Evolutionary conservation across 768 basidiomycete species (phyloP), one percentile per base, ranked within the genome.

Genomic region (Lentinula lateritia): DNA sequence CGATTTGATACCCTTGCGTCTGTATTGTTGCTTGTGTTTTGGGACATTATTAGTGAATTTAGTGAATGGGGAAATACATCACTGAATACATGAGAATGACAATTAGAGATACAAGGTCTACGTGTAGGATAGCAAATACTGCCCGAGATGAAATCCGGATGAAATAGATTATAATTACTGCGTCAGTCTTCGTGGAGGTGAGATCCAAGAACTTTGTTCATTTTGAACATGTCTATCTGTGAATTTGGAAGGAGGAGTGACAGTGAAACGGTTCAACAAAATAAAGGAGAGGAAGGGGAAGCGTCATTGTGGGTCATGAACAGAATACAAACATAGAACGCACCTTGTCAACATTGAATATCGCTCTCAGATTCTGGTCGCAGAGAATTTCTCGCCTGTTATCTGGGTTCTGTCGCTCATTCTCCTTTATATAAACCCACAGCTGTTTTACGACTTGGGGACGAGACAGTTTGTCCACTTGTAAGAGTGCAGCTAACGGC

Each of bases 401-500:
- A 1, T 69, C 72, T 5, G 93, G 92, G 70, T 98, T 95, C 75
- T 98, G 94, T 50, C 95, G 78, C 34, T 85, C 79, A 61, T 92
- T 82, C 13, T 70, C 79, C 70, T 92, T 95, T 72, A 97, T 95
- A 72, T 96, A 88, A 12, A 82, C 84, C 95, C 95, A 97, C 10
- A 97, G 75, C 60, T 84, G 85, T 72, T 96, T 96, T 52, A 97
- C 95, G 45, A 92, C 89, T 70, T 95, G 92, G 5, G 93, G 92
- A 32, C 95, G 86, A 45, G 93, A 92, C 52, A 95, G 74, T 67
- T 81, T 84, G 23, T 86, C 83, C 42, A 80, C 77, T 20, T 84
- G 78, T n/a, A 93, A 72, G 28, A 97, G 75, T 12, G 81, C 81
- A 1, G 90, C 84, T 28, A 97, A 75, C 16, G 92, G 86, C 65